Evolutionary conservation across 2,329 filamentous ascomycete species (phyloP).

Genomic region (Knufia petricola): DNA sequence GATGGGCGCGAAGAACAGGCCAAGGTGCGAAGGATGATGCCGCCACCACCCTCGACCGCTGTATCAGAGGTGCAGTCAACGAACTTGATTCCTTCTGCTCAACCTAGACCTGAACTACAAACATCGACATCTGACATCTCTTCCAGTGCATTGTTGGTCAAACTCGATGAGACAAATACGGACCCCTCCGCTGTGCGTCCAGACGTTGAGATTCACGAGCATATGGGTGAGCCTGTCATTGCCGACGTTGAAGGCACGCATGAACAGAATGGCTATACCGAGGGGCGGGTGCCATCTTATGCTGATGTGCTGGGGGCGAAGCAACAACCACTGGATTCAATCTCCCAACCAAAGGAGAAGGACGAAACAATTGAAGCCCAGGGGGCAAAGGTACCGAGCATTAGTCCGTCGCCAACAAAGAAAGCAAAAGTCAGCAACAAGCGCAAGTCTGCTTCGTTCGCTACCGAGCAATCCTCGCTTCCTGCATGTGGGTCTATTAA

Average conservation of each 20-base stretch:
- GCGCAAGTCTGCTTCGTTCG: slow-evolving; percentile 22
- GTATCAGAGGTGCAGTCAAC: neutral
- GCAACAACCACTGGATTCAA: no score
- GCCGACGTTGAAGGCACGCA: no score
- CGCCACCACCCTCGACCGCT: neutral
- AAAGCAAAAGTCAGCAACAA: slow-evolving; percentile 11
- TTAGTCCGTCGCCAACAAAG: neutral
- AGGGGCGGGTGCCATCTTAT: no score
- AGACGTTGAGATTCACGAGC: no score
- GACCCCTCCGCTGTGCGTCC: neutral
- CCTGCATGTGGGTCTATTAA: slow-evolving; percentile 15
- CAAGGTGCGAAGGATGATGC: neutral
- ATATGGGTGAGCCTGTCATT: no score
- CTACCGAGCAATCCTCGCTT: slow-evolving; percentile 5
- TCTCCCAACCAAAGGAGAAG: no score
- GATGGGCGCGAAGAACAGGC: neutral
- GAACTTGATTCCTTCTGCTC: slow-evolving; percentile 2
- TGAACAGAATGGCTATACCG: no score
- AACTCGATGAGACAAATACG: neutral
- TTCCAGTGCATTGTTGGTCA: neutral
- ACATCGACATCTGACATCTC: slow-evolving; percentile 1
- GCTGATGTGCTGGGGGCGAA: no score
- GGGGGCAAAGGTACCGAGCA: no score
- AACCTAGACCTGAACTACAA: slow-evolving; percentile 2
- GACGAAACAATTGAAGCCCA: no score